Evolutionary conservation across 2,329 filamentous ascomycete genomes (phyloP).

Genomic region (Ilyonectria robusta): DNA sequence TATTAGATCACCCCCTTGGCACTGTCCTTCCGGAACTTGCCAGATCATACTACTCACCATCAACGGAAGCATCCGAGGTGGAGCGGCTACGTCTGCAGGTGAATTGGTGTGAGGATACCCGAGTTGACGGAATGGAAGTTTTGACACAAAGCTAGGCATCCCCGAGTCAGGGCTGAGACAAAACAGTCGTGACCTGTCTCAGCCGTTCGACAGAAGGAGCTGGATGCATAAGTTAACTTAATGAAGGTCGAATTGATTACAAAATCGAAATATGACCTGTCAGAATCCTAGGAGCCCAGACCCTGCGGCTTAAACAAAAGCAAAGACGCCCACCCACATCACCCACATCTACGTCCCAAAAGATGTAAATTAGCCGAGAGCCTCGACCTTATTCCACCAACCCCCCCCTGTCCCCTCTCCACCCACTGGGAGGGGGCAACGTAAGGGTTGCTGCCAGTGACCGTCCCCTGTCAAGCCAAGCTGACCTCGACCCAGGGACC

Average conservation of each 20-base stretch:
- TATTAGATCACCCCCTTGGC: not conserved
- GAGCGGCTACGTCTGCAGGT: not conserved
- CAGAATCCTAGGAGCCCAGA: constrained; percentile 27
- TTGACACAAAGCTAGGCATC: constrained; percentile 28
- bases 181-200: constrained; percentile 4
- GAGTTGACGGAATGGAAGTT: not conserved
- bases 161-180: constrained; percentile 22
- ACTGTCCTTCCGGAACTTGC: not conserved
- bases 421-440: not conserved
- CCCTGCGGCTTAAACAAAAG: constrained; percentile 32
- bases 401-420: constrained; percentile 7
- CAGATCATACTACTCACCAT: not conserved
- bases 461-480: constrained; percentile 6
- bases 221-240: constrained; percentile 13
- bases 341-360: constrained; percentile 1
- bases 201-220: constrained; percentile 15
- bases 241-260: constrained; percentile 32
- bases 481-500: constrained; percentile 25
- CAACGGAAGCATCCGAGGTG: not conserved
- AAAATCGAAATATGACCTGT: constrained; percentile 38
- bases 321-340: constrained; percentile 4
- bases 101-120: not conserved
- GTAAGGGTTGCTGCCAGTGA: not conserved
- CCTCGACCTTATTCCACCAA: constrained; percentile 18
- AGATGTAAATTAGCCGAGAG: constrained; percentile 24